Evolutionary conservation across 1,284 basidiomycete species (phyloP).

Genomic region (Melampsora occidentalis): DNA sequence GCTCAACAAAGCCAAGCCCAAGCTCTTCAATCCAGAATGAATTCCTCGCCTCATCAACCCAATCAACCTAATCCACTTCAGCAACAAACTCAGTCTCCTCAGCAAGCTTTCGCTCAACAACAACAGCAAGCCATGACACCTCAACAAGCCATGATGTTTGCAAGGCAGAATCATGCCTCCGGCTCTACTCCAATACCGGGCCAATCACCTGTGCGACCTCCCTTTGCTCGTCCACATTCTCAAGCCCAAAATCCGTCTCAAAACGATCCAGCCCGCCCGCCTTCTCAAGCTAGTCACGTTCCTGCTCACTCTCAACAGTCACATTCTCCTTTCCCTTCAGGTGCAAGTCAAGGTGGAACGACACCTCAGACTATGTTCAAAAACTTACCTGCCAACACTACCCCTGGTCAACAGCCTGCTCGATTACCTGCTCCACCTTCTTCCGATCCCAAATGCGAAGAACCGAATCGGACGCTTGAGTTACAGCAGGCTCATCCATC

Average conservation of each 20-base stretch:
- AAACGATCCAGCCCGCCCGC: conserved; percentile 17
- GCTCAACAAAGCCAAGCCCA: conserved; percentile 2
- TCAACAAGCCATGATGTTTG: conserved; percentile 14
- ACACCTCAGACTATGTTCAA: conserved; percentile 37
- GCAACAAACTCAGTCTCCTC: conserved; percentile 1
- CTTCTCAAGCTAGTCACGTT: conserved; percentile 19
- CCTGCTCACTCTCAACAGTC: conserved; percentile 11
- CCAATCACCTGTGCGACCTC: conserved; percentile 34
- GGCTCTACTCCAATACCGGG: conserved; percentile 4
- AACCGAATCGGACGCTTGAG: conserved; percentile 1
- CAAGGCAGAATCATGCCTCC: conserved; percentile 7
- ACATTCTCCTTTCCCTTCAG: conserved; percentile 26
- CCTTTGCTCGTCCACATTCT: conserved; percentile 27
- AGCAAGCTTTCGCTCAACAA: conserved; percentile 9
- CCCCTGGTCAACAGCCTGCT: conserved; percentile 26
- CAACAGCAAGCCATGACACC: conserved; percentile 1
- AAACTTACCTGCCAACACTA: conserved; percentile 26
- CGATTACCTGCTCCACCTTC: conserved; percentile 20
- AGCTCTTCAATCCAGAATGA: conserved; percentile 17
- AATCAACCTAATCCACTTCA: conserved; percentile 21
- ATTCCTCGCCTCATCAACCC: conserved; percentile 26
- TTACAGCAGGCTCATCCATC: not conserved
- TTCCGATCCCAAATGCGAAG: conserved; percentile 30
- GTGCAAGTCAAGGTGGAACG: conserved; percentile 9
- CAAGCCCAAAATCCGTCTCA: conserved; percentile 17